These are phyloP conservation scores for Russula earlei DNA, from an alignment of 768 basidiomycete genomes.

Conservation along the genomic window DNA sequence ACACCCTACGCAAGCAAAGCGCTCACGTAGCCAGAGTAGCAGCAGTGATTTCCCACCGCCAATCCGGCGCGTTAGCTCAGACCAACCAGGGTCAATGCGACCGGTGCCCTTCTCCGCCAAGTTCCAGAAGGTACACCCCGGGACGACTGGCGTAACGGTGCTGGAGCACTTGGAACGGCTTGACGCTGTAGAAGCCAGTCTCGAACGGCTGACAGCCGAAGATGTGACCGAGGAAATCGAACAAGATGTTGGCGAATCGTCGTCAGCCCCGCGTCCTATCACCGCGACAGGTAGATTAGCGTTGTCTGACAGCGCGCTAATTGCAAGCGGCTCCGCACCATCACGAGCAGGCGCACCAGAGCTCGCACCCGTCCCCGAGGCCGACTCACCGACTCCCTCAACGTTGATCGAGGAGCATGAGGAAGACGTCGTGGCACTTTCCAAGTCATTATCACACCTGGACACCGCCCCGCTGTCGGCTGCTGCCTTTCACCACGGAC, in stretches of 20 bases:
- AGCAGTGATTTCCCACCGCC: constrained; percentile 68
- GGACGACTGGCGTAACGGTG: constrained; percentile 78
- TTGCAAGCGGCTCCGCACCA: constrained; percentile 10
- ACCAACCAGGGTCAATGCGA: constrained; percentile 52
- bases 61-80: constrained; percentile 52
- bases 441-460: constrained; percentile 66
- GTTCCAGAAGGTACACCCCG: constrained; percentile 74
- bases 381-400: constrained; percentile 12
- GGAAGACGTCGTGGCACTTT: constrained; percentile 66
- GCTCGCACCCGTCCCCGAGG: constrained; percentile 17
- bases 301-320: neutral
- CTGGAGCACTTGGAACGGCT: constrained; percentile 79
- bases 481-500: constrained; percentile 21
- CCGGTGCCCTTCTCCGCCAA: constrained; percentile 82
- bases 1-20: constrained; percentile 43
- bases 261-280: constrained; percentile 9
- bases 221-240: constrained; percentile 43
- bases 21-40: constrained; percentile 51
- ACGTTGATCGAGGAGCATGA: constrained; percentile 29
- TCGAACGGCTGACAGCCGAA: constrained; percentile 62
- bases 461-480: constrained; percentile 37
- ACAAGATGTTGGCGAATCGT: constrained; percentile 12
- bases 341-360: constrained; percentile 14
- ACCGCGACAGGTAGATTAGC: neutral
- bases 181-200: constrained; percentile 71